Evolutionary conservation across 2,329 filamentous ascomycete genomes (phyloP).

Genomic region (Teratosphaeriaceae sp.): DNA sequence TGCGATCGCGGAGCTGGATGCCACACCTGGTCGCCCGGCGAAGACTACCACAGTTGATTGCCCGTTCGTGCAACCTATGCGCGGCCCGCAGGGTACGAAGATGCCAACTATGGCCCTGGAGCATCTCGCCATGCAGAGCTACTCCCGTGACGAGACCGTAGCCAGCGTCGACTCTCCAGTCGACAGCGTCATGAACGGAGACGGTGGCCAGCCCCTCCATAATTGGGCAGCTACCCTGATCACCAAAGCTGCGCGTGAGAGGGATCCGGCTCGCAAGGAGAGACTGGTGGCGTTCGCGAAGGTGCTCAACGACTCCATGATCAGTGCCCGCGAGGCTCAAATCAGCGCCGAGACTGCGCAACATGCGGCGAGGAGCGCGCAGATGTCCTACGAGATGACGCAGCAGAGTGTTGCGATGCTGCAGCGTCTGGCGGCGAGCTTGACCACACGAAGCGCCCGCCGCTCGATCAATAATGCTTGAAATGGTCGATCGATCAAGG

Average conservation of each 20-base stretch:
- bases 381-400: constrained; percentile 22
- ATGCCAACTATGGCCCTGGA: constrained; percentile 7
- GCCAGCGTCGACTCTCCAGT: constrained; percentile 1
- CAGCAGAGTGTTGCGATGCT: constrained; percentile 4
- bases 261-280: constrained; percentile 14
- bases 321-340: constrained; percentile 20
- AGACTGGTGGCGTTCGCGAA: constrained; percentile 20
- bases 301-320: constrained; percentile 21
- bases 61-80: not conserved
- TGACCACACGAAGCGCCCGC: not conserved
- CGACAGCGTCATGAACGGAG: not conserved
- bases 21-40: not conserved
- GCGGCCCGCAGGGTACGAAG: constrained; percentile 3
- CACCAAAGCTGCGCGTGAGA: constrained; percentile 8
- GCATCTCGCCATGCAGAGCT: constrained; percentile 5
- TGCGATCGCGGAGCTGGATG: not conserved
- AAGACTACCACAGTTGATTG: constrained; percentile 2
- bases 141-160: not conserved
- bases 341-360: constrained; percentile 20
- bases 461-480: no score
- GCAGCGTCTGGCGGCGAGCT: constrained; percentile 2
- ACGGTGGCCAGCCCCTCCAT: constrained; percentile 2
- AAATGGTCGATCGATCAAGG: no score
- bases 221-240: not conserved
- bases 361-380: constrained; percentile 19